Percentiles rank a stretch among this genome's conserved stretches.
phyloP scores from a whole-genome alignment of 305 asterid genomes.

The Solanum chacoense region DNA sequence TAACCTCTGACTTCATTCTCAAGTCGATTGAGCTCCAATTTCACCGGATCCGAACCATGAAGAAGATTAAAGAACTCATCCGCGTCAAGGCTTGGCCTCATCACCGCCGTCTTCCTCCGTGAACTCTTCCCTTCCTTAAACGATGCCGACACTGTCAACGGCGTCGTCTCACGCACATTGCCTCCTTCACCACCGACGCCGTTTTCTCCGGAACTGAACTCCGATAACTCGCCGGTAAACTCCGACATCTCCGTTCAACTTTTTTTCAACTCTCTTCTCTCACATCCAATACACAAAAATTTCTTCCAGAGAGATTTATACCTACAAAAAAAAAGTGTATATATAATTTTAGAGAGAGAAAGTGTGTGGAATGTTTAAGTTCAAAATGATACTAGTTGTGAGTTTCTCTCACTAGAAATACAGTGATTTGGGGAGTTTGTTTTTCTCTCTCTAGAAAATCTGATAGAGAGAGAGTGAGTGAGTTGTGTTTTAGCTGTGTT shows the following conservation, averaged over 20 bases:
- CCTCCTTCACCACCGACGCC: conserved; percentile 14
- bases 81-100: conserved; percentile 53
- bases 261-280: not conserved
- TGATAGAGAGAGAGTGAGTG: not conserved
- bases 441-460: not conserved
- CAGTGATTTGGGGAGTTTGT: not conserved
- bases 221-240: conserved; percentile 51
- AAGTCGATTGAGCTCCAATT: conserved; percentile 69
- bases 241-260: conserved; percentile 58
- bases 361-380: not conserved
- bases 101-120: conserved; percentile 47
- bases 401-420: not conserved
- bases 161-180: conserved; percentile 42
- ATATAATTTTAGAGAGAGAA: not conserved
- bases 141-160: conserved; percentile 43
- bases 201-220: conserved; percentile 35
- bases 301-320: not conserved
- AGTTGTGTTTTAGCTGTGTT: not conserved
- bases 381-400: not conserved
- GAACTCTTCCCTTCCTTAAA: conserved; percentile 39
- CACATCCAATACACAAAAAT: not conserved
- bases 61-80: conserved; percentile 58
- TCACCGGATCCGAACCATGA: conserved; percentile 88
- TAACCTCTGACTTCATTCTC: conserved; percentile 80
- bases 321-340: not conserved